Evolutionary conservation across 2,329 filamentous ascomycete species (phyloP), one percentile per base, ranked within the genome.

Genomic region (Aciculosporium take): DNA sequence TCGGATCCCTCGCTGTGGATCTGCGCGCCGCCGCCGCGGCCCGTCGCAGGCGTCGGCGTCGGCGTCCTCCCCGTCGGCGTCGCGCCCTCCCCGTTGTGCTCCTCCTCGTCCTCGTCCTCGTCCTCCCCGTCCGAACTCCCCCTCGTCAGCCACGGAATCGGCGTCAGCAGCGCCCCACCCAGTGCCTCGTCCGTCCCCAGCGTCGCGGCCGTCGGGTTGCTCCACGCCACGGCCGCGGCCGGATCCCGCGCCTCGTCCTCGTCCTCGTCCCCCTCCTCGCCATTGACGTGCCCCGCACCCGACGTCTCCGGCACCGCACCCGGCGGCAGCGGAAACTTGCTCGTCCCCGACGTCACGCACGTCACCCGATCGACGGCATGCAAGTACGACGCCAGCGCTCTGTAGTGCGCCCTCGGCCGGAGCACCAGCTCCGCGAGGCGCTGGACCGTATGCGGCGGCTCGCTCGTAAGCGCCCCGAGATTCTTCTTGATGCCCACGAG

Each of bases 361-460:
- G 95, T 78, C 18, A 94, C 81, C 43, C 91, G 81, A 57, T 96
- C 86, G 37, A 96, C 74, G 3, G 91, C 91, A 52, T 91, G 83
- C 9, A 98, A 76, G 58, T 91, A 98, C 9, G 87, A 74, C 1
- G 84, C 77, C 3, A 96, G 71, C 40, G 79, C 82, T 46, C 74
- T 77, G 65, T 96, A 95, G 61, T 94, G 83, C 42, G 72, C 71
- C 45, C 69, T 80, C 1, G 91, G 91, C 21, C 70, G 63, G 28
- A 94, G 68, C 4, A 94, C 67, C 24, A 96, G 79, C 66, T 98
- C 91, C 18, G 87, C 78, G 18, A 98, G 73, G 30, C 91, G 82
- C 63, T 98, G 91, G 46, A 95, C 74, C 3, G 91, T 96, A 58
- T 96, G 86, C 0, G 91, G 91, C 1, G 91, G 89, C 51, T 83